Evolutionary conservation across 306 rosid genomes (phyloP), one percentile per base, ranked within the genome.

Genomic region (Arachis stenosperma): DNA sequence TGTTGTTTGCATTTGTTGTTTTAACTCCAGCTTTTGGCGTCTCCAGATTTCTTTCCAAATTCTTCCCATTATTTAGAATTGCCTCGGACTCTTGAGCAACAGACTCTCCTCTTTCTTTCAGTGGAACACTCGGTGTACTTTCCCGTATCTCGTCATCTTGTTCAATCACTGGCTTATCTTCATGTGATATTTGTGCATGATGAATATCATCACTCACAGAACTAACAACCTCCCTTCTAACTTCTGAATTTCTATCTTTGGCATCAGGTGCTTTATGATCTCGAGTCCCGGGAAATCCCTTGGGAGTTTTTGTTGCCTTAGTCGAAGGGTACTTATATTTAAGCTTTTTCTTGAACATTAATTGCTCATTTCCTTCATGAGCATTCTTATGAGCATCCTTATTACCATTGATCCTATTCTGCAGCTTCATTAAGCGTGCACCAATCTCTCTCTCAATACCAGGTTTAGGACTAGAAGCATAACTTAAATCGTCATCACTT

Each of bases 381-480:
- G 50, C 83, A 75, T 67, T 80, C 74, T 37, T 70, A 60, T 44
- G 14, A 69, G 47, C 83, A 71, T 81, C 88, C 76, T 65, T 78
- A 41, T 57, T 44, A 8, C 86, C 79, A 56, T 73, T 81, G 66
- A 84, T 73, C 78, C 54, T 81, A 81, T 72, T 82, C 81, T 83
- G 84, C 81, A 92, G 76, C 70, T 77, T 86, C 51, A 61, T 47
- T 79, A 89, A 79, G 37, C 86, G 73, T 9, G 82, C 84, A 65
- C 74, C 84, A 14, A 89, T 81, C 84, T 84, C 98, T 74, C 79
- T 92, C 71, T 85, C 90, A 57, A 89, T 86, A 42, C 77, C 91
- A 73, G 67, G 61, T 47, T 55, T 85, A 12, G 47, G 69, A 71
- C 78, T 70, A 6, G 88, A 73, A 54, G 48, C 59, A 60, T 11